A percentile compares a stretch with the other conserved stretches of the same genome.
These are phyloP conservation scores for Linnemannia schmuckeri DNA, from an alignment of 192 early-diverging fungal genomes.

Conservation along the genomic window DNA sequence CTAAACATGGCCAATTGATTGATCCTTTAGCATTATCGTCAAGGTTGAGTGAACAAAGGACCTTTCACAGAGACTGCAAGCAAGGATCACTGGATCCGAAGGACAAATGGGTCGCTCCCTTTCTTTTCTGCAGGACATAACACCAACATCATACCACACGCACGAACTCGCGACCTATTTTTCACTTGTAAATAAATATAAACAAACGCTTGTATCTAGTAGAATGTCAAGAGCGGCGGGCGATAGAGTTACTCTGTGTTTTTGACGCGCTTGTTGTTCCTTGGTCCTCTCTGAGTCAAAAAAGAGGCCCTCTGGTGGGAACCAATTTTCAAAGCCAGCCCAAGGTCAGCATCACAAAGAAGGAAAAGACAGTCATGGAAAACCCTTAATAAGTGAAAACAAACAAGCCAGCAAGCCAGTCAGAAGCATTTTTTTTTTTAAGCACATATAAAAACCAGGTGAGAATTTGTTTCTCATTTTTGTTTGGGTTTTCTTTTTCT, in stretches of 20 bases:
- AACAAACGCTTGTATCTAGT: not conserved
- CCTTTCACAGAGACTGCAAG: not conserved
- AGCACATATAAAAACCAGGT: not conserved
- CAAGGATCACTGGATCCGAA: not conserved
- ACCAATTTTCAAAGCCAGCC: too few species aligned
- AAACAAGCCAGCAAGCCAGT: not conserved
- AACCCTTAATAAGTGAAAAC: constrained; percentile 14
- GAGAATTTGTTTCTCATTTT: constrained; percentile 11
- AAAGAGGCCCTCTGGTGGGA: too few species aligned
- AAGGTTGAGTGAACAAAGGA: not conserved
- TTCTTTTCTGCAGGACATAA: not conserved
- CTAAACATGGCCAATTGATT: not conserved
- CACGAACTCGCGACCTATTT: not conserved
- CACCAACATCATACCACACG: not conserved
- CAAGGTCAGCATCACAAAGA: too few species aligned
- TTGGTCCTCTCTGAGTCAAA: not conserved
- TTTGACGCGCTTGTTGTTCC: not conserved
- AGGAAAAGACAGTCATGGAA: not conserved
- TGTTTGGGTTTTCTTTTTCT: constrained; percentile 35
- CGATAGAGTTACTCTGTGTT: not conserved
- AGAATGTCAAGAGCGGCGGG: too few species aligned
- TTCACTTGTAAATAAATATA: not conserved
- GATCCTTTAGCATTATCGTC: not conserved
- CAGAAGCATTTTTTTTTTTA: not conserved
- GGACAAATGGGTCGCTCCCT: not conserved